These are phyloP conservation scores for Trichoderma cornu-damae DNA, from an alignment of 2,329 filamentous ascomycete species.

Conservation along the genomic window DNA sequence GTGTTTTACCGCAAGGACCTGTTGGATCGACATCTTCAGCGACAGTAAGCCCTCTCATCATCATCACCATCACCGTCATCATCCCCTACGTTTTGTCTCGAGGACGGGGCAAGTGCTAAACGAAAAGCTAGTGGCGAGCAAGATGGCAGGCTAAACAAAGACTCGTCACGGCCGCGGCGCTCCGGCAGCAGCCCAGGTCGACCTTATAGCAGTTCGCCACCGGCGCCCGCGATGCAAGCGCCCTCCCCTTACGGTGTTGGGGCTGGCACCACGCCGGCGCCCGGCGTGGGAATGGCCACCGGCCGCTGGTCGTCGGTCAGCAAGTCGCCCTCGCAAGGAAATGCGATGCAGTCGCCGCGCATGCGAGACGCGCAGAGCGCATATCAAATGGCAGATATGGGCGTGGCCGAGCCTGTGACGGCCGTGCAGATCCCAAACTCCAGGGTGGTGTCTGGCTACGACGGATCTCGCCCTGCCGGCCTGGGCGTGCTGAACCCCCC, in stretches of 20 bases:
- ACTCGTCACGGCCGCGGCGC: conserved; percentile 17
- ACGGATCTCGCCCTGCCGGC: conserved; percentile 25
- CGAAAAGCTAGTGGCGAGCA: conserved; percentile 22
- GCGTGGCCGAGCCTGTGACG: conserved; percentile 22
- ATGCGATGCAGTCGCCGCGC: conserved; percentile 19
- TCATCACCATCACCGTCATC: too few relatives aligned
- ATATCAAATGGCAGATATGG: conserved; percentile 22
- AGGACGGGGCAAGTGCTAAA: background rate
- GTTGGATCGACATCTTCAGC: conserved; percentile 50
- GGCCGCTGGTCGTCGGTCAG: conserved; percentile 25
- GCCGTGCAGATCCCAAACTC: conserved; percentile 21
- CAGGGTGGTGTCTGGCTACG: conserved; percentile 21
- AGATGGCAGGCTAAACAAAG: conserved; percentile 21
- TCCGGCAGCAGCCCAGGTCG: conserved; percentile 22
- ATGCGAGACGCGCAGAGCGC: conserved; percentile 22
- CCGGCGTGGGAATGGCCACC: conserved; percentile 19
- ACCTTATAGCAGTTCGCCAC: conserved; percentile 19
- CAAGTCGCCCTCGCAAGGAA: conserved; percentile 16
- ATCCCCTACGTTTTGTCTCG: background rate
- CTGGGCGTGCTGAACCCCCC: conserved; percentile 22
- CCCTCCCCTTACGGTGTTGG: conserved; percentile 14
- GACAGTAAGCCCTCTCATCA: conserved; percentile 31
- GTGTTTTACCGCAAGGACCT: conserved; percentile 56
- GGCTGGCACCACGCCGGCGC: conserved; percentile 15
- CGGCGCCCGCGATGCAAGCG: conserved; percentile 23